Percentiles rank a stretch among this genome's conserved stretches.
Evolutionary conservation across 768 basidiomycete species (phyloP).

Genomic region (Paxillus rubicundulus): DNA sequence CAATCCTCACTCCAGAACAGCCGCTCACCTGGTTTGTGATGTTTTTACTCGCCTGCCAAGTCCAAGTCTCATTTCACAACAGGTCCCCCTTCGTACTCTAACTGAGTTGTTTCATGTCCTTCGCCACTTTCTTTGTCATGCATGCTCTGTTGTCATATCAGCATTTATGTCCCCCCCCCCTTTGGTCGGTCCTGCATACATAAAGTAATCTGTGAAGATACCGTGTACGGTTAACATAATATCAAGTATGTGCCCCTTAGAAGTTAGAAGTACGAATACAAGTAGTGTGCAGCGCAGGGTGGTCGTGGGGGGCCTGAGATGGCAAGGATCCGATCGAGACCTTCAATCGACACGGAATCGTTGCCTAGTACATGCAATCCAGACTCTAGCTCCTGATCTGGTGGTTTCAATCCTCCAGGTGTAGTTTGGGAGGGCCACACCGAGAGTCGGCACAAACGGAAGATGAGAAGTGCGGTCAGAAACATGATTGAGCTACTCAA

Average conservation of each 20-base stretch:
- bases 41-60: not conserved
- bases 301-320: too few species aligned
- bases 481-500: too few species aligned
- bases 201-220: slow-evolving; percentile 19
- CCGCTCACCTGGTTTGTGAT: slow-evolving; percentile 56
- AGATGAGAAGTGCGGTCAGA: too few species aligned
- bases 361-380: too few species aligned
- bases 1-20: slow-evolving; percentile 59
- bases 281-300: not conserved
- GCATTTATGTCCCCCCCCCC: too few species aligned
- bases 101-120: slow-evolving; percentile 14
- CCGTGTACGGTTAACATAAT: slow-evolving; percentile 14
- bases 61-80: slow-evolving; percentile 6
- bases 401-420: too few species aligned
- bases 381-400: too few species aligned
- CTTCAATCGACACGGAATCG: too few species aligned
- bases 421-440: too few species aligned
- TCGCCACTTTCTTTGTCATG: not conserved
- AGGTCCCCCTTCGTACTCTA: slow-evolving; percentile 44
- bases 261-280: slow-evolving; percentile 8
- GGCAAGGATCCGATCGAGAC: too few species aligned
- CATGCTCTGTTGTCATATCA: not conserved
- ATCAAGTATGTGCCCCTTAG: slow-evolving; percentile 2
- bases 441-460: too few species aligned
- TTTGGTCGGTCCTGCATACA: not conserved